Conservation (phyloP, 2,329 filamentous ascomycete genomes). For the Exophiala alcalophila region DNA sequence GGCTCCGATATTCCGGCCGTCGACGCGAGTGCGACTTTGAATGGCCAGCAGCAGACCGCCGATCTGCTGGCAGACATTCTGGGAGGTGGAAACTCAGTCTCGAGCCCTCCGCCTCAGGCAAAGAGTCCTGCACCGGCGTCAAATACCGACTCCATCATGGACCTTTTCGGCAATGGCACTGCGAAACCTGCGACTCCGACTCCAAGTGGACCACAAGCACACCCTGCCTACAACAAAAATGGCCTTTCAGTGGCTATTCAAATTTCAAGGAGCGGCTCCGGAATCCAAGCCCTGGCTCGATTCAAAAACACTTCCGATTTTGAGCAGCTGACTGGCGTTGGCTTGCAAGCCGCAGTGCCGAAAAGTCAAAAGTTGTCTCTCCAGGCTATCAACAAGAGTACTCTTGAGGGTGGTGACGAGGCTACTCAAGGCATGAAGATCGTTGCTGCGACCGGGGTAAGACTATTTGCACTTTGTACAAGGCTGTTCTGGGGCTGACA, state of each 20-base stretch:
- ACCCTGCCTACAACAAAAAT: constrained; percentile 82
- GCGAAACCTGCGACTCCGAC: constrained; percentile 46
- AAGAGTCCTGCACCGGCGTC: constrained; percentile 55
- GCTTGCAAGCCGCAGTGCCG: constrained; percentile 89
- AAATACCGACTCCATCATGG: constrained; percentile 79
- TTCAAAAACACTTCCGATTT: constrained; percentile 76
- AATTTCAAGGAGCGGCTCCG: constrained; percentile 69
- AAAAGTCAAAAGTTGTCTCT: constrained; percentile 94
- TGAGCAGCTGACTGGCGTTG: constrained; percentile 67
- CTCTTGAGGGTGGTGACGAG: constrained; percentile 73
- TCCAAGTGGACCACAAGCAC: constrained; percentile 46
- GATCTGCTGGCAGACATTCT: constrained; percentile 91
- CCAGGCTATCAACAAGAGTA: constrained; percentile 79
- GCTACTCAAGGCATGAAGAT: constrained; percentile 91
- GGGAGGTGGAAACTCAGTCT: constrained; percentile 63
- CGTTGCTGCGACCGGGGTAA: constrained; percentile 79
- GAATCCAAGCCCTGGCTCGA: constrained; percentile 73
- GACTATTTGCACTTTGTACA: constrained; percentile 41
- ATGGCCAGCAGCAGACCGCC: constrained; percentile 67
- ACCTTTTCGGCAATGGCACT: constrained; percentile 64
- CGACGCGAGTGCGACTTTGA: constrained; percentile 53
- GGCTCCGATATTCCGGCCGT: constrained; percentile 64
- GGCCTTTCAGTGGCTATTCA: constrained; percentile 77
- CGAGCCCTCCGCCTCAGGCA: constrained; percentile 52
- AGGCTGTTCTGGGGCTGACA: constrained; percentile 4